Evolutionary conservation across 164 flowering plant genomes (phyloP), one percentile per base, ranked within the genome.

Genomic region (Houttuynia cordata): DNA sequence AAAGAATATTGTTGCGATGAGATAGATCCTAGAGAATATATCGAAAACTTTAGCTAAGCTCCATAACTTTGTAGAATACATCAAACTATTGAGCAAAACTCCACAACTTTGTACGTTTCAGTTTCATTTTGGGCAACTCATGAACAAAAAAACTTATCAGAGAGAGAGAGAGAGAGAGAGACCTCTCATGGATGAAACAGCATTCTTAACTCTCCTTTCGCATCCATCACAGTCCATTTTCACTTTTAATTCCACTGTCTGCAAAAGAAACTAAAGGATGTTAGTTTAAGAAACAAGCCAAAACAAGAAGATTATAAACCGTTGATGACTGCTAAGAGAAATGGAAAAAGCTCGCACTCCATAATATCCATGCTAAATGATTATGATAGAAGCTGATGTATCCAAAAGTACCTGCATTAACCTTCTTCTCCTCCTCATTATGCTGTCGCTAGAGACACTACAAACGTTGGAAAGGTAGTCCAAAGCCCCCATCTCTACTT

Each of bases 191-290:
- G 68, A 40, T 24, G 68, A 74, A 21, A 81, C 94, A 58, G 86
- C 81, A 66, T 79, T 60, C 58, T 70, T 83, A 1, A 86, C 86
- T 67, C 79, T 81, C 73, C 92, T 77, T 72, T 81, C 92, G 68
- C 92, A 86, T 53, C 92, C 92, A 71, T 86, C 88, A 67, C 88
- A 86, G 74, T 83, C 88, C 85, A 86, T 83, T 66, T 84, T 87
- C 61, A 87, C 90, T 66, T 80, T 87, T 69, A 87, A 78, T 70
- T 87, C 94, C 30, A 87, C 90, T 50, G 90, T 84, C 94, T 87
- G 75, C 52, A 14, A 53, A 40, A 58, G n/a, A 37, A 58, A n/a
- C n/a, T 47, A 51, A 64, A 54, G 30, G 65, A 30, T 57, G 9
- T 45, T 60, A 52, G 17, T 24, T 39, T 24, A 21, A 56, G 45